Conservation (phyloP, 1,139 yeast species). For the Suhomyces anneliseae region DNA sequence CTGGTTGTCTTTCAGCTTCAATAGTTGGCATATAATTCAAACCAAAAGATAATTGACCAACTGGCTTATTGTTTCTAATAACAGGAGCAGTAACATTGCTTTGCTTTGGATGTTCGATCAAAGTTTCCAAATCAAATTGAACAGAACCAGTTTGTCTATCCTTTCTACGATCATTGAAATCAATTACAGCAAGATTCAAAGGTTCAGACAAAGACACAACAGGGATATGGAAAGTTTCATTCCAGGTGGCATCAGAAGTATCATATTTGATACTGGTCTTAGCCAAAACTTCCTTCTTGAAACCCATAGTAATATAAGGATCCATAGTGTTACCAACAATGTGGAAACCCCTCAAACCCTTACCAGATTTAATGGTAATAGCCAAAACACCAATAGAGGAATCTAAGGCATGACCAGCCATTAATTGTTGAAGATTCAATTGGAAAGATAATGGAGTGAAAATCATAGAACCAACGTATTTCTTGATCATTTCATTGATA, state of each 20-base stretch:
- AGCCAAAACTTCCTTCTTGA: conserved; percentile 57
- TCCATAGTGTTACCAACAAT: conserved; percentile 78
- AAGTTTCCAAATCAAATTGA: conserved; percentile 69
- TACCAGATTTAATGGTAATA: conserved; percentile 65
- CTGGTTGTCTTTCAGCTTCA: conserved; percentile 72
- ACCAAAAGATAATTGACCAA: conserved; percentile 72
- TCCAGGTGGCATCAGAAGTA: conserved; percentile 76
- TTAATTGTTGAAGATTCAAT: conserved; percentile 83
- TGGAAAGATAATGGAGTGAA: conserved; percentile 90
- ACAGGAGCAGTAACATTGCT: conserved; percentile 56
- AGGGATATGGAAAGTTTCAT: conserved; percentile 71
- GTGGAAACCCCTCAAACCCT: conserved; percentile 65
- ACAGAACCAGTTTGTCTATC: conserved; percentile 80
- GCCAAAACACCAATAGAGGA: conserved; percentile 86
- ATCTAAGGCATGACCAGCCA: conserved; percentile 79
- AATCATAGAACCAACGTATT: conserved; percentile 84
- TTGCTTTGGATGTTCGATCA: conserved; percentile 56
- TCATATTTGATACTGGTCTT: conserved; percentile 66
- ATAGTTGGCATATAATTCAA: conserved; percentile 77
- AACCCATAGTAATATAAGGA: conserved; percentile 79
- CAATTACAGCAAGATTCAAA: conserved; percentile 64
- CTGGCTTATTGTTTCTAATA: conserved; percentile 75
- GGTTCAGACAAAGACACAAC: conserved; percentile 81
- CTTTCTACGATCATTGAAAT: conserved; percentile 74
- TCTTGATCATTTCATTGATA: conserved; percentile 79